Conservation (phyloP, 2,329 filamentous ascomycete species). For the Aspergillus aculeatus region DNA sequence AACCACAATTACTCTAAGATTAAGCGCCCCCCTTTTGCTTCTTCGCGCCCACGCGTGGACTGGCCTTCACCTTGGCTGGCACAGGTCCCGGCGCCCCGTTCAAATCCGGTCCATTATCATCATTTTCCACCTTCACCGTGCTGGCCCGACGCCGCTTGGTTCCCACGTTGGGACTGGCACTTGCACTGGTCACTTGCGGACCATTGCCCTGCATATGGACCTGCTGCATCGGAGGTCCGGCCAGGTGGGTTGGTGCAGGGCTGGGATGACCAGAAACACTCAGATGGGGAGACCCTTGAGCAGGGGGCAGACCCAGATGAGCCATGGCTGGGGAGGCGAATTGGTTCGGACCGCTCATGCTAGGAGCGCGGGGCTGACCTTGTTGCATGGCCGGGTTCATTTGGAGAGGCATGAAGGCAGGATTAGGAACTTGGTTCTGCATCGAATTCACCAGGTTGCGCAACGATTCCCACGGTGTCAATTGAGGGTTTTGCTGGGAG, state of each 20-base stretch:
- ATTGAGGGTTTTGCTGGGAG: constrained; percentile 52
- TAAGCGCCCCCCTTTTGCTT: constrained; percentile 46
- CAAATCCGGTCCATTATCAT: constrained; percentile 51
- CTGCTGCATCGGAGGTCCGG: constrained; percentile 54
- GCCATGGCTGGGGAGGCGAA: constrained; percentile 60
- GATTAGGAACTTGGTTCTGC: constrained; percentile 37
- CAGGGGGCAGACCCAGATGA: constrained; percentile 51
- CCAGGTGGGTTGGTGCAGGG: constrained; percentile 47
- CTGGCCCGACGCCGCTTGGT: constrained; percentile 60
- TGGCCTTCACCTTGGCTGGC: constrained; percentile 47
- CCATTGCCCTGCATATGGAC: constrained; percentile 55
- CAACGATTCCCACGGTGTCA: constrained; percentile 57
- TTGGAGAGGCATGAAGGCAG: constrained; percentile 27
- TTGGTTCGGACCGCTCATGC: constrained; percentile 48
- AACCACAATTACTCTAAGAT: constrained; percentile 18
- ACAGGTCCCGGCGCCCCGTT: constrained; percentile 45
- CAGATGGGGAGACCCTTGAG: constrained; percentile 53
- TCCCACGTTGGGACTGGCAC: constrained; percentile 61
- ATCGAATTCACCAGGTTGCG: constrained; percentile 51
- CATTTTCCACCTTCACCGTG: constrained; percentile 59
- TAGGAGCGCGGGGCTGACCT: constrained; percentile 43
- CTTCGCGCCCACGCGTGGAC: constrained; percentile 47
- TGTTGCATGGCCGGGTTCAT: constrained; percentile 40
- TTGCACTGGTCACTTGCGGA: constrained; percentile 54
- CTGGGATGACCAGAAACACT: constrained; percentile 50